Base-by-base conservation (phyloP, 495 filamentous ascomycete genomes). In the Gamarada debralockiae region DNA sequence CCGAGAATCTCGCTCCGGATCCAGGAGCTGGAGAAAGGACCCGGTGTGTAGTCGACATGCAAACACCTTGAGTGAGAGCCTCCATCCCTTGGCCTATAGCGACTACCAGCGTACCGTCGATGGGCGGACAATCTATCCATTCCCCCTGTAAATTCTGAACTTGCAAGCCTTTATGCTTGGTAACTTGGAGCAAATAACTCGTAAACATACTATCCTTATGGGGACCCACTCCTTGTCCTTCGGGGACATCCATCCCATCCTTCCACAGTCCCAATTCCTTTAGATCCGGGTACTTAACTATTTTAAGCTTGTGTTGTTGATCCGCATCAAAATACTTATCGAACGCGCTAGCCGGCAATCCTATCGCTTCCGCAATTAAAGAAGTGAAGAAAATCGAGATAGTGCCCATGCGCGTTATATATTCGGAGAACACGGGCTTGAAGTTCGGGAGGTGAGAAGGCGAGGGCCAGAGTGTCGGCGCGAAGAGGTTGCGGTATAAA, bases 161-260 rank as follows among this genome's bases (percentile, higher is more conserved):
- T 64, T 98, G 92, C 15, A 98, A 72, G 0, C 91, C 90, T 2
- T 63, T 72, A 61, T 97, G 93, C 1, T 73, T 68, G n/a, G 82
- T 85, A 1, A 84, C 90, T 68, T 97, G 93, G 23, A 96, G 78
- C 33, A 98, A 79, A 67, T 92, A 97, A 18, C 82, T 87, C 10
- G 85, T 84, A 36, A 96, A 79, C 78, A 92, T 92, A 44, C 80
- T 86, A 67, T 98, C 93, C 66, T 98, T 98, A 68, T 98, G 93
- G 8, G 93, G 86, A 0, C 93, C 91, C 1, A 95, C 90, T 18
- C 91, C 91, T 61, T 87, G 84, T 9, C 78, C 75, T 44, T 76
- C 70, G 31, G 14, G 18, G 14, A 55, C 42, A n/a, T 48, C 50
- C 7, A 53, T 52, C 8, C 68, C 69, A 15, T 70, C 73, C 31